Base-by-base conservation (phyloP, 805 yeast genomes). In the Wickerhamiella qilinensis region DNA sequence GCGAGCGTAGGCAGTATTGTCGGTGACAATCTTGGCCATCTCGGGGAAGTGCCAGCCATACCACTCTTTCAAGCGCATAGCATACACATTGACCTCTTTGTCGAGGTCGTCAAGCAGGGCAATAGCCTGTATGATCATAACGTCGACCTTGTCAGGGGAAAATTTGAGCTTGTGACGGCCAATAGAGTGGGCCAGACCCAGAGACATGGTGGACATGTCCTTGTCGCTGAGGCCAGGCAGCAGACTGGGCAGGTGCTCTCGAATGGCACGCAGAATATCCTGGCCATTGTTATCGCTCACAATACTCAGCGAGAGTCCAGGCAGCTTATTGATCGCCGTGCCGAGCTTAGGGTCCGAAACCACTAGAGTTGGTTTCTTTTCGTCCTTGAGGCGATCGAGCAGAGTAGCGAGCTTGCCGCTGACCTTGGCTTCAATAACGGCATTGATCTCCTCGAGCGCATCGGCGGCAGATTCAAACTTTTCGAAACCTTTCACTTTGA, bases 21-120 rank as follows among this genome's bases (percentile, higher is more conserved):
- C 98, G 50, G 79, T 76, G 52, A 91, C 81, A 60, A 88, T 84
- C 72, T 91, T 91, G 54, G 96, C 95, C 75, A 91, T 75, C 64
- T 91, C 98, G 30, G 98, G 98, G 77, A 91, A 91, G 64, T 91
- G 98, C 96, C 96, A 85, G 54, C 94, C 93, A 66, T 85, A 85
- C 96, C 96, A 85, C 66, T 85, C 96, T 68, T 85, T 83, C 49
- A 81, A 91, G 65, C 96, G 77, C 96, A 85, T 85, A 43, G 95
- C 78, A 61, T 82, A 91, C 43, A 95, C 86, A 70, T 91, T 91
- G 63, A 91, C 80, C 60, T 91, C 98, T 68, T 93, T 93, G 67
- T 91, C 98, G 55, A 91, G 76, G 66, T 91, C 95, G 59, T 93
- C 98, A 55, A 91, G 73, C 51, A 88, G 70, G 37, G 98, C 96